A percentile compares a stretch with the other conserved stretches of the same genome.
phyloP scores from a whole-genome alignment of 1,284 basidiomycete species.

The Porphyrellus sp. region DNA sequence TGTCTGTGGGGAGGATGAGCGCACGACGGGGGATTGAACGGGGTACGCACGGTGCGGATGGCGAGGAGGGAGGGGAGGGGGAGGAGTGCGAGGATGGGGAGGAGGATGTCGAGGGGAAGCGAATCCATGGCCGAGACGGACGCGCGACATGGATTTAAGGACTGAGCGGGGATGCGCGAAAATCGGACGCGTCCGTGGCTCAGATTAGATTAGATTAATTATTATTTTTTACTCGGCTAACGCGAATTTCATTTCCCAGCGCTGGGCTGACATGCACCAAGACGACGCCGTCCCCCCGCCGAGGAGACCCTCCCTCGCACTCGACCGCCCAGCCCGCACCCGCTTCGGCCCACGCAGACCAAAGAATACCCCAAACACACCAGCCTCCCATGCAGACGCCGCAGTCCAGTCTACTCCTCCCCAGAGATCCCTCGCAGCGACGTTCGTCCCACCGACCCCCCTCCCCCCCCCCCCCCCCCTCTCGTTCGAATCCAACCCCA shows the following conservation, averaged over 20 bases:
- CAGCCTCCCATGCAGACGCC: constrained; percentile 2
- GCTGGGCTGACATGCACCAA: constrained; percentile 18
- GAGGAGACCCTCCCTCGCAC: constrained; percentile 11
- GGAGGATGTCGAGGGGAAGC: constrained; percentile 24
- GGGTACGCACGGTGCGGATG: constrained; percentile 21
- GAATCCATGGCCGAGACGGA: constrained; percentile 6
- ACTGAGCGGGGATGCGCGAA: constrained; percentile 24
- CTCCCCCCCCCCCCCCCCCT: constrained; percentile 47
- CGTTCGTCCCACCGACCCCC: constrained; percentile 31
- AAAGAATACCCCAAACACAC: constrained; percentile 6
- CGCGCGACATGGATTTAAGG: too few relatives aligned
- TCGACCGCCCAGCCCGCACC: constrained; percentile 25
- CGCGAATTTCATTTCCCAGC: constrained; percentile 3
- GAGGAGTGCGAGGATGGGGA: constrained; percentile 16
- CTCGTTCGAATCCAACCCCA: constrained; percentile 52
- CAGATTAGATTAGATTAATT: constrained; percentile 23
- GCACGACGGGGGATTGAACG: neutral
- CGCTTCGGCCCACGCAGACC: constrained; percentile 23
- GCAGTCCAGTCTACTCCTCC: constrained; percentile 12
- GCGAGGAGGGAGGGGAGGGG: constrained; percentile 18
- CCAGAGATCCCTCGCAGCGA: constrained; percentile 4
- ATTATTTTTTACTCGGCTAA: neutral
- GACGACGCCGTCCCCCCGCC: constrained; percentile 10
- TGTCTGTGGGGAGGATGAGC: constrained; percentile 36
- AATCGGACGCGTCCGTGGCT: constrained; percentile 11